These are phyloP conservation scores for Logfia minima DNA, from an alignment of 129 eudicot species.

Conservation along the genomic window DNA sequence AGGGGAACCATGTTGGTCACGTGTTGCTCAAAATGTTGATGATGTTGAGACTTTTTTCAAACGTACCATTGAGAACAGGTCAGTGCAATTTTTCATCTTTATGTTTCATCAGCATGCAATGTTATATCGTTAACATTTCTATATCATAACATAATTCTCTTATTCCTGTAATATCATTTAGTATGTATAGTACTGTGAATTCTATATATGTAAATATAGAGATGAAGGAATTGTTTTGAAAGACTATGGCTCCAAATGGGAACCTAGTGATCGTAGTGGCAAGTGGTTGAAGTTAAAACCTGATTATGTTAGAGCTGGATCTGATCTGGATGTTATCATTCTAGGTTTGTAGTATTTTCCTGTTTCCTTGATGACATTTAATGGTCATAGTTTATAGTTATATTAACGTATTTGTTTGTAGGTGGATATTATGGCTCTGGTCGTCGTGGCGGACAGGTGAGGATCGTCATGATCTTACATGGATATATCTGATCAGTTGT, in stretches of 20 bases:
- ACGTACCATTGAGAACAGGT: constrained; percentile 87
- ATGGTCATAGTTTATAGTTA: constrained; percentile 13
- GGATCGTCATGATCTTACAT: constrained; percentile 1
- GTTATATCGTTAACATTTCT: neutral
- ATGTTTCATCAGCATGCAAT: neutral
- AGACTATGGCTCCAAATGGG: constrained; percentile 94
- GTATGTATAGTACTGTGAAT: constrained; percentile 15
- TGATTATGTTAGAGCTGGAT: constrained; percentile 84
- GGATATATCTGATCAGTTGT: constrained; percentile 6
- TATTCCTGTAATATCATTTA: neutral
- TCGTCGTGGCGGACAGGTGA: constrained; percentile 96
- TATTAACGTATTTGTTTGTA: constrained; percentile 23
- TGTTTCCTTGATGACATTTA: constrained; percentile 6
- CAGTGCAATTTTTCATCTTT: constrained; percentile 15
- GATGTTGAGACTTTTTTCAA: constrained; percentile 87
- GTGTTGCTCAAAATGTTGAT: constrained; percentile 60
- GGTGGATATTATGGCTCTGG: constrained; percentile 99
- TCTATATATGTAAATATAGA: constrained; percentile 35
- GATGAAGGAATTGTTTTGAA: constrained; percentile 95
- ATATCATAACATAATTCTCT: constrained; percentile 4
- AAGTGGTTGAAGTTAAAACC: constrained; percentile 97
- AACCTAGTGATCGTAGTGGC: constrained; percentile 96
- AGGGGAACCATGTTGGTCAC: constrained; percentile 97
- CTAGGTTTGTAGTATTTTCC: constrained; percentile 51
- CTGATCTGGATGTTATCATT: constrained; percentile 93